Evolutionary conservation across 768 basidiomycete species (phyloP).

Genomic region (Amanita polypyramis): DNA sequence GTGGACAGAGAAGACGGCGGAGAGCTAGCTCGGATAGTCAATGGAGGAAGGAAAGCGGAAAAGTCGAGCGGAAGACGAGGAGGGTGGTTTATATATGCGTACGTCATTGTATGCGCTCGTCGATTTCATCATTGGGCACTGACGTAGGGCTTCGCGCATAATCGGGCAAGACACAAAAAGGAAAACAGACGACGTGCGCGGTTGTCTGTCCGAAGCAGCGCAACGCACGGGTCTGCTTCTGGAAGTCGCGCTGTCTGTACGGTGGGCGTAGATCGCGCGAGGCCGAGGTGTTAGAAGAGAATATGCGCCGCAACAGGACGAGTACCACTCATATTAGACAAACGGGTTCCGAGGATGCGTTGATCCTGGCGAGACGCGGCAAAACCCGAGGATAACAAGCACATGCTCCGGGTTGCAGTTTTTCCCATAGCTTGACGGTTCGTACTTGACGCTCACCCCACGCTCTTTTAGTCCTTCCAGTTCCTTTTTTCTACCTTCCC

Average conservation of each 20-base stretch:
- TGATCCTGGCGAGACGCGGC: neutral
- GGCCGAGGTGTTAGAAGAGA: neutral
- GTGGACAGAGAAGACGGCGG: neutral
- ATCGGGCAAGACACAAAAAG: slow-evolving; percentile 2
- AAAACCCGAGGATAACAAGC: neutral
- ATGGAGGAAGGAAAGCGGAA: slow-evolving; percentile 3
- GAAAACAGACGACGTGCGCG: slow-evolving; percentile 3
- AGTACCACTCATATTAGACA: neutral
- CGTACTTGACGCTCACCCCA: slow-evolving; percentile 1
- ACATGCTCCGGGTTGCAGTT: neutral
- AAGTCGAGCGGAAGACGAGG: neutral
- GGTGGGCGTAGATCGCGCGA: neutral
- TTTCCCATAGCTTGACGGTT: neutral
- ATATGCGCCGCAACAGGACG: neutral
- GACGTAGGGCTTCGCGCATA: slow-evolving; percentile 1
- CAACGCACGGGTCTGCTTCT: neutral
- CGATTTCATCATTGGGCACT: slow-evolving; percentile 7
- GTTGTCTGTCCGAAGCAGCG: slow-evolving; percentile 2
- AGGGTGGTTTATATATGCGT: slow-evolving; percentile 4
- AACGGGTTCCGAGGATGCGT: neutral
- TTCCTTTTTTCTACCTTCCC: no score
- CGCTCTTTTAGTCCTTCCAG: slow-evolving; percentile 7
- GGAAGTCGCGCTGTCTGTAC: neutral
- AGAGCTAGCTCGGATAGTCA: slow-evolving; percentile 7
- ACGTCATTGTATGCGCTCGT: slow-evolving; percentile 7